Base-by-base conservation (phyloP, 2,329 filamentous ascomycete species). In the Botrytis deweyae region DNA sequence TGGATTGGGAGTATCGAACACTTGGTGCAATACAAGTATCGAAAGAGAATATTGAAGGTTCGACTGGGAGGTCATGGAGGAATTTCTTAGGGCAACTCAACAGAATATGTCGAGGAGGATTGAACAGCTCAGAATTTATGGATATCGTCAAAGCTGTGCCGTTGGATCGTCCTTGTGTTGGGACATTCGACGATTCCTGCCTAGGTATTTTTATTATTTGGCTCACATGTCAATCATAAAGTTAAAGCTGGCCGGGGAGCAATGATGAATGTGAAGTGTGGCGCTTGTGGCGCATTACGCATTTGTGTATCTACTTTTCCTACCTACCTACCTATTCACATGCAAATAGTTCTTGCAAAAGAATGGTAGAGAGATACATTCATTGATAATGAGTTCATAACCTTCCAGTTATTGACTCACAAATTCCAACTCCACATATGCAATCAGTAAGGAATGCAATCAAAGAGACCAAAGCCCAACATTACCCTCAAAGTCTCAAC, bases 1-100 rank as follows among this genome's bases (percentile, higher is more conserved):
- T 73, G 76, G 75, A 65, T 74, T 62, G 3, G 18, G 44, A 22
- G 44, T 25, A 33, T 65, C 25, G 10, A 58, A 33, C 52, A 58
- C 52, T 29, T 58, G 52, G 52, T 58, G n/a, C n/a, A 18, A 58
- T 25, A 10, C 6, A 25, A 36, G 40, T 46, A 46, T 69, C 7
- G 40, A 68, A 25, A 68, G 70, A 44, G 20, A 55, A 59, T 33
- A 7, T 61, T 46, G 29, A 44, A 40, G 29, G n/a, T 25, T 36
- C 18, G 64, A 33, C 16, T 22, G 40, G 18, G 33, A 72, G 52
- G 67, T 22, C 42, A 69, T 68, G 33, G 71, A 61, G 62, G 33
- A 40, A 10, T 29, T 14, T 38, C 9, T 40, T 29, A 55, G 25
- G 16, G 36, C 40, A 20, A 42, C 66, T 38, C 49, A 68, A 68